phyloP scores from a whole-genome alignment of 805 yeast species.

The Metschnikowia lochheadii region DNA sequence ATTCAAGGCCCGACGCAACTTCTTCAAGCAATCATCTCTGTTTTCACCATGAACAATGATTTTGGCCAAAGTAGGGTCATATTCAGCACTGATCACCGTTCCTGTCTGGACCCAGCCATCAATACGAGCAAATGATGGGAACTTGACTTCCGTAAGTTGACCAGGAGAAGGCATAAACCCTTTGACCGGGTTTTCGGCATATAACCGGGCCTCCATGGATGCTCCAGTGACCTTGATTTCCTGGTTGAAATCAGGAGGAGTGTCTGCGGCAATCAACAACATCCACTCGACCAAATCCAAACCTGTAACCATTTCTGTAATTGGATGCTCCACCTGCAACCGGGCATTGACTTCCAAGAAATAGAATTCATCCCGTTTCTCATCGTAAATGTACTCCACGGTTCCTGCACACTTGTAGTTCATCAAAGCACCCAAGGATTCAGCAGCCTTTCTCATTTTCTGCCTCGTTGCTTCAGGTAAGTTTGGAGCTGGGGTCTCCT shows the following conservation, averaged over 20 bases:
- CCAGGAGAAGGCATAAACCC: conserved; percentile 97
- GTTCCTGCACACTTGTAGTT: conserved; percentile 97
- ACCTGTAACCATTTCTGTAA: conserved; percentile 94
- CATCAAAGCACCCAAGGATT: conserved; percentile 73
- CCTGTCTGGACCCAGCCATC: conserved; percentile 95
- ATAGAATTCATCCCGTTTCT: conserved; percentile 81
- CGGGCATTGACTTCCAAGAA: conserved; percentile 96
- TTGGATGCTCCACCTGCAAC: conserved; percentile 96
- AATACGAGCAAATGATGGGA: conserved; percentile 89
- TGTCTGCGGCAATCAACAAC: conserved; percentile 86
- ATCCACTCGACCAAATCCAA: conserved; percentile 96
- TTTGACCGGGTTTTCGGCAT: conserved; percentile 95
- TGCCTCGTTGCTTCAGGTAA: conserved; percentile 75
- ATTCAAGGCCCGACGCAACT: conserved; percentile 73
- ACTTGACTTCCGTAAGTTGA: conserved; percentile 74
- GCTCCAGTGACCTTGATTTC: conserved; percentile 70
- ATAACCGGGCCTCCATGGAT: conserved; percentile 93
- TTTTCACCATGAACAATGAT: conserved; percentile 92
- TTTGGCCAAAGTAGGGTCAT: conserved; percentile 94
- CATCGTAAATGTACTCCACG: conserved; percentile 91
- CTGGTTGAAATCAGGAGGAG: conserved; percentile 72
- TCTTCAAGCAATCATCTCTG: conserved; percentile 76
- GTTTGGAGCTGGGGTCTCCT: conserved; percentile 97
- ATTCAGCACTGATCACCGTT: conserved; percentile 82
- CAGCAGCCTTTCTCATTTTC: conserved; percentile 78